phyloP scores from a whole-genome alignment of 2,329 filamentous ascomycete species.

The Trichoderma sp. region DNA sequence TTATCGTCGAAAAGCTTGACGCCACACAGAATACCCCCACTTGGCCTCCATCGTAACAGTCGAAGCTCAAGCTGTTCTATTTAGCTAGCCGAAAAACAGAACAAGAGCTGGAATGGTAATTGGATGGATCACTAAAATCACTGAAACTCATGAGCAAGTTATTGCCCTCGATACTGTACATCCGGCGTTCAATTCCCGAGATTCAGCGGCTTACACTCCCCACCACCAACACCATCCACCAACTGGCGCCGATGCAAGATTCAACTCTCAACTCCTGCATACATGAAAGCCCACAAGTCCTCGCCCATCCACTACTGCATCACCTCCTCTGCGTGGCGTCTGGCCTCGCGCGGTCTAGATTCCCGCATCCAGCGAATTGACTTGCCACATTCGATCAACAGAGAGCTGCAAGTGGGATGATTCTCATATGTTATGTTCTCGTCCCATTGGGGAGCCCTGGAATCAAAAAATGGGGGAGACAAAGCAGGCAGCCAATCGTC shows the following conservation, averaged over 20 bases:
- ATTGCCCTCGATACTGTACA: neutral
- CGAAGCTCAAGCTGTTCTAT: neutral
- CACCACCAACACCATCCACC: neutral
- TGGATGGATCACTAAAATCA: neutral
- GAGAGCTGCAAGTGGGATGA: neutral
- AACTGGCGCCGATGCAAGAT: neutral
- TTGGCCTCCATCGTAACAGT: neutral
- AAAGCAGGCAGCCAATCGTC: neutral
- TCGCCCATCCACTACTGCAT: neutral
- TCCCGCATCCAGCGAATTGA: neutral
- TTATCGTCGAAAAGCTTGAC: neutral
- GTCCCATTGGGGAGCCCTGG: neutral
- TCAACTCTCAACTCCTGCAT: neutral
- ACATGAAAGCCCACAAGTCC: too few species aligned
- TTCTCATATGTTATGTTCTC: neutral
- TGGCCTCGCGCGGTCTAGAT: constrained; percentile 4
- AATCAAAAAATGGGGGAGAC: neutral
- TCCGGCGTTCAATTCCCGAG: neutral
- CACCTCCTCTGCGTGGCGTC: neutral
- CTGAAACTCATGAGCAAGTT: neutral
- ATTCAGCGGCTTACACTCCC: neutral
- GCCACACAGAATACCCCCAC: neutral
- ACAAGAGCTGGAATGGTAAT: neutral
- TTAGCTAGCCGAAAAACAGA: neutral
- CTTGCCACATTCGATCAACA: neutral